Evolutionary conservation across 139 green algal genomes (phyloP).

Genomic region (Prasinococcaceae sp.): DNA sequence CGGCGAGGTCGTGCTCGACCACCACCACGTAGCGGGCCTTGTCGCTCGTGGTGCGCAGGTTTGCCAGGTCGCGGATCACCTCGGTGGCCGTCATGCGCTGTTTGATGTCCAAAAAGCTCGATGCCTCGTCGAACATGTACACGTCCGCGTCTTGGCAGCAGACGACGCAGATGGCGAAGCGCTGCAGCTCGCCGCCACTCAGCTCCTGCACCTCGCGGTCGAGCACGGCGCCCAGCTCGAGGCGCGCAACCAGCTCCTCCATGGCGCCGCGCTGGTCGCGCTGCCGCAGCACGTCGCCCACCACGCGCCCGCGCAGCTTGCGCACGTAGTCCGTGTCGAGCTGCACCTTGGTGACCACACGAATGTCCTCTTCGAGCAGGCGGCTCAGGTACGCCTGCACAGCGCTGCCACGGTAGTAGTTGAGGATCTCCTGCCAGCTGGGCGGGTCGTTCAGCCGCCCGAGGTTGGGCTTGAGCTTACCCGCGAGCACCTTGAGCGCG

Average conservation of each 20-base stretch:
- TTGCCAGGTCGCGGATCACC: constrained; percentile 28
- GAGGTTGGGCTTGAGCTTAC: constrained; percentile 98
- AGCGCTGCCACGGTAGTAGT: constrained; percentile 88
- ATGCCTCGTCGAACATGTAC: constrained; percentile 99
- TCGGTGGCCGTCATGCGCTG: constrained; percentile 70
- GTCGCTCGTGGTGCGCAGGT: constrained; percentile 2
- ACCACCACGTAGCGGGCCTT: constrained; percentile 84
- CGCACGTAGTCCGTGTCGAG: constrained; percentile 92
- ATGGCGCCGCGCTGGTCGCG: constrained; percentile 70
- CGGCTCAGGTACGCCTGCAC: constrained; percentile 98
- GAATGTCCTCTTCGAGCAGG: constrained; percentile 92
- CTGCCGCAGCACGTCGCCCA: constrained; percentile 37
- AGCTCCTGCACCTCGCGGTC: constrained; percentile 91
- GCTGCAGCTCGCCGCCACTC: constrained; percentile 91
- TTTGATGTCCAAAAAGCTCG: constrained; percentile 90
- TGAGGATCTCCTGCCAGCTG: constrained; percentile 95
- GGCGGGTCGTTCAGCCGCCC: constrained; percentile 76
- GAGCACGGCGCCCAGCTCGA: constrained; percentile 75
- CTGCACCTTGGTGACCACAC: constrained; percentile 82
- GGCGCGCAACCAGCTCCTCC: constrained; percentile 42
- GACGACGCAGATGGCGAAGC: constrained; percentile 93
- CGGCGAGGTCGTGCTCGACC: constrained; percentile 89
- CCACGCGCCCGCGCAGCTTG: constrained; percentile 81
- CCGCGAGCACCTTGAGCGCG: constrained; percentile 89
- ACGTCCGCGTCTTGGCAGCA: constrained; percentile 74